Evolutionary conservation across 2,329 filamentous ascomycete species (phyloP), one percentile per base, ranked within the genome.

Genomic region (Cercospora canescens): DNA sequence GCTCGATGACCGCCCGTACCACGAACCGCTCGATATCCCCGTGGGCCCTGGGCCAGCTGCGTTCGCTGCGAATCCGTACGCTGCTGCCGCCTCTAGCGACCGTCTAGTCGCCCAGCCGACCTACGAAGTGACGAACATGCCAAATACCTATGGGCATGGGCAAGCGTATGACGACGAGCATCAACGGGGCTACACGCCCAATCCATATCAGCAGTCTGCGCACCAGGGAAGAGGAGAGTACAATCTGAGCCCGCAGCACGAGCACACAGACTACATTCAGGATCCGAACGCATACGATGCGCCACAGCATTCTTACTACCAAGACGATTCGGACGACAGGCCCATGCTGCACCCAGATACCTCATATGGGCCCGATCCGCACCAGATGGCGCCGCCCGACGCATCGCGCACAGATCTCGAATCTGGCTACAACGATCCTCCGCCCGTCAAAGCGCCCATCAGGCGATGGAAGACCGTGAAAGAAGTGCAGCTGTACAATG

Each of bases 391-490:
- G 52, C 65, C 24, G 79, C 70, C 70, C 78, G 81, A 81, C 65
- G 79, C 82, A 34, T 81, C 83, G 50, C 65, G 73, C 24, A 62
- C 67, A 41, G 76, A 78, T 61, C 39, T 77, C 16, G 76, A 79
- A 63, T 72, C 67, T 54, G 76, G 75, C 12, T 81, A 79, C 66
- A 73, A 78, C 24, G 81, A 83, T 64, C 77, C 80, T 34, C 79
- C 80, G 12, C 82, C 82, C 67, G 83, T 83, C 70, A 86, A 84
- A 63, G 86, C 82, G 69, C 86, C 86, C 4, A 88, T 98, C 71
- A 90, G 92, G 78, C 87, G 95, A 77, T 98, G 93, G 92, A 99
- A 98, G 84, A 99, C 95, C 0, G 94, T 99, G 57, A 99, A 98
- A 81, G 93, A 97, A 82, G 94, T 99, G 62, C 75, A 96, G 74